phyloP scores from a whole-genome alignment of 2,329 filamentous ascomycete genomes.

The Colletotrichum salicis region DNA sequence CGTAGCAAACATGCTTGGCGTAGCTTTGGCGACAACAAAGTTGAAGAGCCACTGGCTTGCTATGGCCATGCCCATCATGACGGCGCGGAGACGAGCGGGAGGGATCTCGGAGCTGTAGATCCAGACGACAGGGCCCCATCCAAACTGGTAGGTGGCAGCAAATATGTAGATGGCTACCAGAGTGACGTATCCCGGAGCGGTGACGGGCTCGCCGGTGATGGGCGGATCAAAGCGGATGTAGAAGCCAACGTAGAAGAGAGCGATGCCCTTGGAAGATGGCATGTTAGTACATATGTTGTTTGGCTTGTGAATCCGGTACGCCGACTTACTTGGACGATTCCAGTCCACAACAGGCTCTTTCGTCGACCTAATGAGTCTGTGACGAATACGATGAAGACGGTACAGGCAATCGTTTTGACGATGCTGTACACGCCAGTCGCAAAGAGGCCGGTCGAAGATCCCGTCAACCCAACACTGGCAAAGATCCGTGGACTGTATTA shows the following conservation, averaged over 20 bases:
- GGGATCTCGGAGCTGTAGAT: conserved; percentile 60
- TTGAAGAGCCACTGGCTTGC: conserved; percentile 75
- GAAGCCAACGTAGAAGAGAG: conserved; percentile 57
- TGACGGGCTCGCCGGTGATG: conserved; percentile 49
- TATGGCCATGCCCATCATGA: conserved; percentile 69
- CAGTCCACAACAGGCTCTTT: conserved; percentile 39
- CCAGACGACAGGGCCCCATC: conserved; percentile 55
- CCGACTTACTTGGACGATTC: conserved; percentile 29
- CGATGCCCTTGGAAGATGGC: conserved; percentile 10
- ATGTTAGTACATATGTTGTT: neutral
- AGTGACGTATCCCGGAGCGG: conserved; percentile 67
- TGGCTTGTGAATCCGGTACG: neutral
- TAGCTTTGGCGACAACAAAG: conserved; percentile 61
- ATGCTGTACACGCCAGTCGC: conserved; percentile 75
- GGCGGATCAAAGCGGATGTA: conserved; percentile 69
- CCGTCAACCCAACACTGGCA: conserved; percentile 67
- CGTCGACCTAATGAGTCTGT: conserved; percentile 40
- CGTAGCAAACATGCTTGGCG: conserved; percentile 61
- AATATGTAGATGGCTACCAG: conserved; percentile 76
- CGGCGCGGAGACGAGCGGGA: conserved; percentile 57
- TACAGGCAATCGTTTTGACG: conserved; percentile 56
- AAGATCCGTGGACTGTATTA: conserved; percentile 67
- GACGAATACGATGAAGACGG: conserved; percentile 36
- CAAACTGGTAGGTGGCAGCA: conserved; percentile 48
- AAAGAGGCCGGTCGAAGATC: conserved; percentile 66